A percentile compares a stretch with the other conserved stretches of the same genome.
Conservation (phyloP, 495 filamentous ascomycete genomes). For the Talaromyces liani region DNA sequence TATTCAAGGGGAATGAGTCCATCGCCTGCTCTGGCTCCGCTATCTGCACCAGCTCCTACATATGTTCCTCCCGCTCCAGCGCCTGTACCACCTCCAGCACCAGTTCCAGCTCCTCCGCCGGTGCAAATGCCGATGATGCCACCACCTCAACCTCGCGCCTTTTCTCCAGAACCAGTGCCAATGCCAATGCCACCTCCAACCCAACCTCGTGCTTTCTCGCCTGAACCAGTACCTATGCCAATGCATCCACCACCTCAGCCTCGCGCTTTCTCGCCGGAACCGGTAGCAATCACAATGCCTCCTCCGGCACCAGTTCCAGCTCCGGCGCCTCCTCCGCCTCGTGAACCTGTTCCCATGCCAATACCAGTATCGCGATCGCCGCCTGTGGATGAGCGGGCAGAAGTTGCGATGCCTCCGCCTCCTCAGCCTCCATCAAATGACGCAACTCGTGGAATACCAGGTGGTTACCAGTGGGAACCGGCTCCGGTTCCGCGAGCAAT, state of each 20-base stretch:
- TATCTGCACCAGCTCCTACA: slow-evolving; percentile 5
- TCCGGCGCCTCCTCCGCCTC: not conserved
- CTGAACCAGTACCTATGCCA: not conserved
- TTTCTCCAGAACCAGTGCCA: not conserved
- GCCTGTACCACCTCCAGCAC: not conserved
- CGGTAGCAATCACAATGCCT: not conserved
- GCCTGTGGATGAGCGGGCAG: not conserved
- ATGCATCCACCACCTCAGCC: not conserved
- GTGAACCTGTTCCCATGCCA: not conserved
- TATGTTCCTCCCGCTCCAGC: slow-evolving; percentile 8
- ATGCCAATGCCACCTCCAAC: slow-evolving; percentile 8
- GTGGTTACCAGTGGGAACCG: slow-evolving; percentile 5
- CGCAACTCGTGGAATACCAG: not conserved
- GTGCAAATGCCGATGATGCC: not conserved
- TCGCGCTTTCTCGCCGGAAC: not conserved
- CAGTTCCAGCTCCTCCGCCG: slow-evolving; percentile 9
- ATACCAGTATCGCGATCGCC: not conserved
- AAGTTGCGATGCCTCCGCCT: not conserved
- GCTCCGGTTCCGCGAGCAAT: slow-evolving; percentile 11
- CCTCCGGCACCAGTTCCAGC: not conserved
- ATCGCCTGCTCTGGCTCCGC: not conserved
- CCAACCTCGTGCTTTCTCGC: not conserved
- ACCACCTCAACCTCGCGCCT: not conserved
- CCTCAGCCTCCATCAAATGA: not conserved
- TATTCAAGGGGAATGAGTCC: not conserved